Base-by-base conservation (phyloP, 176 grass and related monocot species). In the Lolium rigidum region DNA sequence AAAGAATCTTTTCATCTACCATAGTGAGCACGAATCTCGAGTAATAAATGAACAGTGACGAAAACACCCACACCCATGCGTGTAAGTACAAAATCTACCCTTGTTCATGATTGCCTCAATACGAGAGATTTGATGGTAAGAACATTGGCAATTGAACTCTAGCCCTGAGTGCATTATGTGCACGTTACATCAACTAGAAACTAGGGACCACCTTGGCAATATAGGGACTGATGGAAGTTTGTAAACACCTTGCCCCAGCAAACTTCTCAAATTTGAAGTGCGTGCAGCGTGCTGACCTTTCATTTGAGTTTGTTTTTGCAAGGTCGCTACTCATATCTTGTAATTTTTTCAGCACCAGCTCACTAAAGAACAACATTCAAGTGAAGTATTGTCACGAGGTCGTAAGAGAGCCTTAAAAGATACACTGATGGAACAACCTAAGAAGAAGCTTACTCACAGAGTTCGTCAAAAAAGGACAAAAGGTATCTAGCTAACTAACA, bases 401-500 rank as follows among this genome's bases (percentile, higher is more conserved):
- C 68, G 31, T 52, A 92, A 90, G 76, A 82, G 73, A 88, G 70
- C 56, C 41, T 79, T 14, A 11, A 72, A 90, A 55, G 86, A 86
- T 88, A 26, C 37, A 35, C 26, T n/a, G 25, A 11, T 5, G 22
- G 80, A 86, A 51, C 58, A 78, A n/a, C 28, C 68, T 73, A 79
- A 69, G 16, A 86, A 86, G 47, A 90, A 90, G 85, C 88, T 95
- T 74, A 74, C 85, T 16, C 90, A 90, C 73, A 82, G 82, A 28
- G 76, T 91, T 78, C 83, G 83, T 92, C 86, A 79, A 37, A 90
- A 77, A 76, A 90, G 79, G 88, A 57, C 80, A 76, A 67, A 83
- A 90, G 93, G 93, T 95, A 88, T 10, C 74, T 92, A 25, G 2
- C 59, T 73, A 46, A 50, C 57, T 38, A 76, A n/a, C 59, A 43